Evolutionary conservation across 2,329 filamentous ascomycete species (phyloP).

Genomic region (Teratosphaeria nubilosa): DNA sequence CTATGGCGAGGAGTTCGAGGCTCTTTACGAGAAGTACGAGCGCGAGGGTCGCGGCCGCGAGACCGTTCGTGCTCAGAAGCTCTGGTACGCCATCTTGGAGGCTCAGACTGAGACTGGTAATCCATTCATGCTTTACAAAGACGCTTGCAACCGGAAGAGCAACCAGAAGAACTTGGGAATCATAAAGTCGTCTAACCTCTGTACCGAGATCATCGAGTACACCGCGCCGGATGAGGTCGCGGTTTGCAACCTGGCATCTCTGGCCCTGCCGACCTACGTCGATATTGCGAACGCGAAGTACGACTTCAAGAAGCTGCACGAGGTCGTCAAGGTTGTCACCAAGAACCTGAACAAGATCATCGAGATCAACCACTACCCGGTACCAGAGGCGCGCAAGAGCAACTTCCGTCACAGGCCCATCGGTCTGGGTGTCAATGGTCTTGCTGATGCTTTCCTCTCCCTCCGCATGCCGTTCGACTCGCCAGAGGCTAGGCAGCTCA

Average conservation of each 20-base stretch:
- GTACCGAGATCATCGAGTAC: constrained; percentile 98
- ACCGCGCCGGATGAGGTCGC: constrained; percentile 95
- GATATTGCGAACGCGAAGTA: constrained; percentile 77
- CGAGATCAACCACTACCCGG: constrained; percentile 97
- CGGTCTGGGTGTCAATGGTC: constrained; percentile 91
- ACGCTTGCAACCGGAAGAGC: constrained; percentile 96
- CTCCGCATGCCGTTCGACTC: constrained; percentile 96
- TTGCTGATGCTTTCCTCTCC: constrained; percentile 95
- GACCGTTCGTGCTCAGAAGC: constrained; percentile 94
- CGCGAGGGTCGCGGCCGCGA: constrained; percentile 74
- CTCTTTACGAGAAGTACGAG: constrained; percentile 85
- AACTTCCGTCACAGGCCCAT: constrained; percentile 96
- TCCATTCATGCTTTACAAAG: constrained; percentile 99
- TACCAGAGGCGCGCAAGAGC: constrained; percentile 83
- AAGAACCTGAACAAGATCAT: constrained; percentile 98
- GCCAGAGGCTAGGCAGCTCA: constrained; percentile 81
- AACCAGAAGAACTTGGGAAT: constrained; percentile 99
- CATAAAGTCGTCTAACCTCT: constrained; percentile 96
- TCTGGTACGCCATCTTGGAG: constrained; percentile 98
- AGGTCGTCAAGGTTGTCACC: constrained; percentile 84
- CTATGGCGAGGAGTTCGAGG: constrained; percentile 95
- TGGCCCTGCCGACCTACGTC: constrained; percentile 83
- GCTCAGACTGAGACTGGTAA: constrained; percentile 98
- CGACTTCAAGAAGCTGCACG: constrained; percentile 94
- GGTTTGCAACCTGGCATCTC: constrained; percentile 93